phyloP scores from a whole-genome alignment of 371 early-diverging fungal genomes.

The Mucor plumbeus region DNA sequence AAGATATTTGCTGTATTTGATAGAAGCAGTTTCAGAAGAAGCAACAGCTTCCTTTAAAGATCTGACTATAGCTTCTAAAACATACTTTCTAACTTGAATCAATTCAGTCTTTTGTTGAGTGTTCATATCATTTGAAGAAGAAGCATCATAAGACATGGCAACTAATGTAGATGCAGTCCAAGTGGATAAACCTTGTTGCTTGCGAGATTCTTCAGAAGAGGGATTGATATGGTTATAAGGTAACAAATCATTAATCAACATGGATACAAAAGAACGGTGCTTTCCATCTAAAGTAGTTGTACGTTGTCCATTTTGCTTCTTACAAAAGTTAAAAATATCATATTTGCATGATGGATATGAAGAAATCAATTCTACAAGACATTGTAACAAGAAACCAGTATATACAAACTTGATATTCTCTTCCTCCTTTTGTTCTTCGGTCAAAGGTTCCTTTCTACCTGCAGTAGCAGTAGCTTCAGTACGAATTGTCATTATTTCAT shows the following conservation, averaged over 20 bases:
- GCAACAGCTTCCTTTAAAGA: slow-evolving; percentile 66
- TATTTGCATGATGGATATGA: slow-evolving; percentile 86
- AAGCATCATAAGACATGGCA: slow-evolving; percentile 57
- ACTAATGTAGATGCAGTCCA: slow-evolving; percentile 70
- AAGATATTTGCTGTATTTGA: slow-evolving; percentile 72
- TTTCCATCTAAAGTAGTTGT: slow-evolving; percentile 44
- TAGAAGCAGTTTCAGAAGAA: slow-evolving; percentile 57
- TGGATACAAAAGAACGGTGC: slow-evolving; percentile 49
- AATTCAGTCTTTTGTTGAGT: slow-evolving; percentile 59
- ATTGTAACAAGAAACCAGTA: slow-evolving; percentile 86
- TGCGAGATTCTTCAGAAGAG: slow-evolving; percentile 57
- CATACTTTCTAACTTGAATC: slow-evolving; percentile 69
- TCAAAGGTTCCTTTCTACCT: slow-evolving; percentile 19
- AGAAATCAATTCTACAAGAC: slow-evolving; percentile 82
- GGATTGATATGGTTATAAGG: slow-evolving; percentile 62
- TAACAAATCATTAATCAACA: slow-evolving; percentile 67
- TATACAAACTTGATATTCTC: slow-evolving; percentile 58
- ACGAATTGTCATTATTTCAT: slow-evolving; percentile 43
- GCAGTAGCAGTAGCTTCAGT: slow-evolving; percentile 16
- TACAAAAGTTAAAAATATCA: slow-evolving; percentile 70
- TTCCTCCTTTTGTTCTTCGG: slow-evolving; percentile 34
- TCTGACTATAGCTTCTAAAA: slow-evolving; percentile 66
- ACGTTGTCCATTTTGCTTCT: slow-evolving; percentile 42
- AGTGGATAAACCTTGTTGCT: slow-evolving; percentile 66
- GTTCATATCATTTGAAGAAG: slow-evolving; percentile 51